Percentiles rank a stretch among this genome's conserved stretches.
Evolutionary conservation across 2,329 filamentous ascomycete genomes (phyloP).

Genomic region (Escovopsis sp.): DNA sequence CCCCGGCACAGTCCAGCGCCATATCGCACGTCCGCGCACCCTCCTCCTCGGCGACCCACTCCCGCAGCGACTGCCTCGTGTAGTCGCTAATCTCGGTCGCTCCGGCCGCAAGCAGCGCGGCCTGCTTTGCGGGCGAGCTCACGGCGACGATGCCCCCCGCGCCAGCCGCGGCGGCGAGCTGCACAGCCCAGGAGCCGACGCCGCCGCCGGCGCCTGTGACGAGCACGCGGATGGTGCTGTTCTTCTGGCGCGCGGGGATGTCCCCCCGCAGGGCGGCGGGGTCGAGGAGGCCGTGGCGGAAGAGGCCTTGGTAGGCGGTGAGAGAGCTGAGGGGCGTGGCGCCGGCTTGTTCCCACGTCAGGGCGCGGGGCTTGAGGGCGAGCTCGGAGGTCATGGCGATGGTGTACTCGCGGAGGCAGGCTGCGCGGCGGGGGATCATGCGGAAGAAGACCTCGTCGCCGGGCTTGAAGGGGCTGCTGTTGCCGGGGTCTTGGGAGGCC

Average conservation of each 20-base stretch:
- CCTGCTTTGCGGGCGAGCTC: conserved; percentile 14
- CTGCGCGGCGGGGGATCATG: conserved; percentile 12
- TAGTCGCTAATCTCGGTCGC: conserved; percentile 24
- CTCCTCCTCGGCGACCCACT: conserved; percentile 16
- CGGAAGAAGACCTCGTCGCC: conserved; percentile 22
- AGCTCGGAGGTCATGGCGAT: conserved; percentile 17
- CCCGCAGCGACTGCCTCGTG: conserved; percentile 12
- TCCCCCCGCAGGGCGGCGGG: conserved; percentile 14
- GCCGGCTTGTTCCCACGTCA: conserved; percentile 20
- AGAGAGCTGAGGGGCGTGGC: conserved; percentile 24
- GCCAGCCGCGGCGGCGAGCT: conserved; percentile 21
- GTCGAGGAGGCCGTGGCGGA: conserved; percentile 19
- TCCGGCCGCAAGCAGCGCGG: conserved; percentile 16
- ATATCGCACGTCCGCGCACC: conserved; percentile 16
- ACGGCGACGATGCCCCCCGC: conserved; percentile 21
- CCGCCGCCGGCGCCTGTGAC: conserved; percentile 24
- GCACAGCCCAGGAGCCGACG: conserved; percentile 25
- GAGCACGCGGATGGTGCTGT: conserved; percentile 18
- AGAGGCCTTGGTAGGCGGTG: conserved; percentile 26
- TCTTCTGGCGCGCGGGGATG: conserved; percentile 11
- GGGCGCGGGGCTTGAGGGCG: conserved; percentile 17
- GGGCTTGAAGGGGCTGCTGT: conserved; percentile 13
- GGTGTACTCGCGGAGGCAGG: conserved; percentile 19
- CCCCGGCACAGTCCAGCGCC: conserved; percentile 23
- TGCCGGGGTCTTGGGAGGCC: neutral